Evolutionary conservation across 1,284 basidiomycete species (phyloP).

Genomic region (Malassezia caprae): DNA sequence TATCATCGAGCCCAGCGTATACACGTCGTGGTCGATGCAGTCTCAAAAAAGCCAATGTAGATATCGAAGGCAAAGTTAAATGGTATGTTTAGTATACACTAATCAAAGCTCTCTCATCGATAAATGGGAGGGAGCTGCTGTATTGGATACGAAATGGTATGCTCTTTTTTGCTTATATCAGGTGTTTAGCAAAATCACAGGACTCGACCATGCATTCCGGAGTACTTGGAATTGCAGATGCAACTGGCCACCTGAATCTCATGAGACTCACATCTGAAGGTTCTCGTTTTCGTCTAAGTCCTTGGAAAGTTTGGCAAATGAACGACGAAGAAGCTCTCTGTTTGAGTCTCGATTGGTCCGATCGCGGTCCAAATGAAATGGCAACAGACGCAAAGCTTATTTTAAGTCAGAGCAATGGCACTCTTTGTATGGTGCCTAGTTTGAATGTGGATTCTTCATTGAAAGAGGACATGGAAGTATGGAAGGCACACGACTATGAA

Average conservation of each 20-base stretch:
- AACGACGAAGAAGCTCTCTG: conserved; percentile 33
- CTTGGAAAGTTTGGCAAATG: conserved; percentile 21
- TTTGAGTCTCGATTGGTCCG: conserved; percentile 44
- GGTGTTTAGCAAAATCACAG: not conserved
- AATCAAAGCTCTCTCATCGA: conserved; percentile 4
- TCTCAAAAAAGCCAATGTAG: conserved; percentile 14
- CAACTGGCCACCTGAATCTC: conserved; percentile 23
- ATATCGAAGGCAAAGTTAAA: conserved; percentile 5
- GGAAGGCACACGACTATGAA: conserved; percentile 86
- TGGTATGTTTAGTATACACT: not conserved
- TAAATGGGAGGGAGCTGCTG: conserved; percentile 25
- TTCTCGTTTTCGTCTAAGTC: not conserved
- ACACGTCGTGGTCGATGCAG: conserved; percentile 30
- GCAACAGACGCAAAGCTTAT: conserved; percentile 21
- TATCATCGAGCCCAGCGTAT: conserved; percentile 22
- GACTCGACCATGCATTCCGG: not conserved
- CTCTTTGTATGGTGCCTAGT: conserved; percentile 32
- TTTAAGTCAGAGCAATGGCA: conserved; percentile 44
- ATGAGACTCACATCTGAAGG: conserved; percentile 12
- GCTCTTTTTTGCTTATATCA: conserved; percentile 9
- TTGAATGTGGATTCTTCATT: not conserved
- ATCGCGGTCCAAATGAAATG: conserved; percentile 10
- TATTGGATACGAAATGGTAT: conserved; percentile 46
- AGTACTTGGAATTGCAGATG: conserved; percentile 31
- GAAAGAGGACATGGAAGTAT: conserved; percentile 47